phyloP scores from a whole-genome alignment of 148 eudicot genomes.

The Rhododendron henanense region DNA sequence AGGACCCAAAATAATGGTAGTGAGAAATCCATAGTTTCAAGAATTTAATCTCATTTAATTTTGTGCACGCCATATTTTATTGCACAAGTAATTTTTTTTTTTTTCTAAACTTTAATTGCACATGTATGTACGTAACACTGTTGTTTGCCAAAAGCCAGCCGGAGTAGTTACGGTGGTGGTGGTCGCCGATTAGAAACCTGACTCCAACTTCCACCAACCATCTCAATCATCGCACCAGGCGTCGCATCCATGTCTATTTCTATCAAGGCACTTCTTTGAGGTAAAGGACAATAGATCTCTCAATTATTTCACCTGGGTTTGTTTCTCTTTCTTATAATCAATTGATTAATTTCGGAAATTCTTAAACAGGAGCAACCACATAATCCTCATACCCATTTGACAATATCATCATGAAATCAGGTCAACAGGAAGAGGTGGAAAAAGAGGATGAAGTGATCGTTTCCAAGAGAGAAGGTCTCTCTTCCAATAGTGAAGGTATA shows the following conservation, averaged over 20 bases:
- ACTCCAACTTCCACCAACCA: too few species aligned
- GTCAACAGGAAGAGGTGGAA: slow-evolving; percentile 50
- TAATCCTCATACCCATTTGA: not conserved
- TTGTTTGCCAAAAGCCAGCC: not conserved
- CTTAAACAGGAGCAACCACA: not conserved
- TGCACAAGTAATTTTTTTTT: not conserved
- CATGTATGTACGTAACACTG: too few species aligned
- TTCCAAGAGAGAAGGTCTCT: slow-evolving; percentile 36
- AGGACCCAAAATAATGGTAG: too few species aligned
- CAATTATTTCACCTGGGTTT: not conserved
- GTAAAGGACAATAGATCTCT: not conserved
- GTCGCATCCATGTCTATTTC: not conserved
- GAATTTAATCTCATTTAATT: too few species aligned
- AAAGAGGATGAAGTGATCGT: slow-evolving; percentile 53
- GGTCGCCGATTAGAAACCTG: not conserved
- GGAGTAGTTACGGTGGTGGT: not conserved
- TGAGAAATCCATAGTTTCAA: too few species aligned
- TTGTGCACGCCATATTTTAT: too few species aligned
- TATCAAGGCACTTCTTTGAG: not conserved
- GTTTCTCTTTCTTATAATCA: not conserved
- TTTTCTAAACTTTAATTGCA: too few species aligned
- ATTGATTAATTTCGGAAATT: not conserved
- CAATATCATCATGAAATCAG: slow-evolving; percentile 38
- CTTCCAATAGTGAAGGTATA: slow-evolving; percentile 42
- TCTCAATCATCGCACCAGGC: not conserved